Evolutionary conservation across 257 asterid genomes (phyloP).

Genomic region (Handroanthus guayacan): DNA sequence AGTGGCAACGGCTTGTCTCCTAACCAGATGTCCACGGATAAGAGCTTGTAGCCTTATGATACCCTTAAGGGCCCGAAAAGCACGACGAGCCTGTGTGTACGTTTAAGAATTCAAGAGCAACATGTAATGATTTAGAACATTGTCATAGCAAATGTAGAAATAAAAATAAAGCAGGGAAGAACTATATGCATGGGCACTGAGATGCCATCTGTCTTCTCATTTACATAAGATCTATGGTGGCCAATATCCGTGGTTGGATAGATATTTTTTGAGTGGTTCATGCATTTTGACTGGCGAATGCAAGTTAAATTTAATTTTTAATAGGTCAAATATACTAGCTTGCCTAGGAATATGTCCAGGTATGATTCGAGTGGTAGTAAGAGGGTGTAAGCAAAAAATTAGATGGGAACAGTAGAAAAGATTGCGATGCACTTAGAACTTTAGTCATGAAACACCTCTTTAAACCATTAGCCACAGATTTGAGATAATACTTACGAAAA

Average conservation of each 20-base stretch:
- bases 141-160: background rate
- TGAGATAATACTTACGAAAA: no score
- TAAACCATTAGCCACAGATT: no score
- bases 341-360: no score
- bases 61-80: slow-evolving; percentile 90
- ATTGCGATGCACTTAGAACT: no score
- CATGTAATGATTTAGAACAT: background rate
- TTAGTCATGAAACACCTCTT: no score
- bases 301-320: no score
- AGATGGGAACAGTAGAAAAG: no score
- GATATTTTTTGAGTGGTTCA: background rate
- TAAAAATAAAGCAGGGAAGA: slow-evolving; percentile 10
- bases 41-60: slow-evolving; percentile 95
- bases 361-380: no score
- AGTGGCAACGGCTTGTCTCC: slow-evolving; percentile 92
- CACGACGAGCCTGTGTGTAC: slow-evolving; percentile 80
- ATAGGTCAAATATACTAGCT: no score
- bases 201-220: background rate
- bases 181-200: background rate
- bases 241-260: background rate
- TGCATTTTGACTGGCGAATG: no score
- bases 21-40: slow-evolving; percentile 91
- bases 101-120: slow-evolving; percentile 19
- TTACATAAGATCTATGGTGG: background rate
- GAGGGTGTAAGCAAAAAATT: no score